A percentile compares a stretch with the other conserved stretches of the same genome.
phyloP scores from a whole-genome alignment of 306 rosid genomes.

The Senna tora region DNA sequence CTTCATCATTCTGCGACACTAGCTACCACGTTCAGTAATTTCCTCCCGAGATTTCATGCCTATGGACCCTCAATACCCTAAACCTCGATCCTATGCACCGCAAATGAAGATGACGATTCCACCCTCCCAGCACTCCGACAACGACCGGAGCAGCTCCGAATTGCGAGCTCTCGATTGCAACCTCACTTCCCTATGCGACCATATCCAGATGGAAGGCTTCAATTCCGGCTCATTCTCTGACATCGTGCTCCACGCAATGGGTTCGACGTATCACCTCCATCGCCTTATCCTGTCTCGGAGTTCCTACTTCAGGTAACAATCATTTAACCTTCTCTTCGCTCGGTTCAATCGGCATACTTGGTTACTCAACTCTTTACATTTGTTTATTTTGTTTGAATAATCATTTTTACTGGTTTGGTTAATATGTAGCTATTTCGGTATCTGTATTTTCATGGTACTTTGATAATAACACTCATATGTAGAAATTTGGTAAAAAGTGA shows the following conservation, averaged over 20 bases:
- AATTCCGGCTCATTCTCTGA: constrained; percentile 87
- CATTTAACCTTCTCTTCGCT: neutral
- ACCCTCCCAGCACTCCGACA: constrained; percentile 71
- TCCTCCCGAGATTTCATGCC: neutral
- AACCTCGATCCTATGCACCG: constrained; percentile 53
- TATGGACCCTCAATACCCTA: constrained; percentile 53
- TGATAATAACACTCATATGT: neutral
- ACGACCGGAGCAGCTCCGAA: constrained; percentile 65
- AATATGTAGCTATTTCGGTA: neutral
- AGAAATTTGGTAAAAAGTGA: neutral
- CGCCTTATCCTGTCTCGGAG: constrained; percentile 97
- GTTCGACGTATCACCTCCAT: constrained; percentile 88
- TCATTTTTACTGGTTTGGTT: neutral
- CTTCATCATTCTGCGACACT: neutral
- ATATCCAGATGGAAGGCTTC: constrained; percentile 93
- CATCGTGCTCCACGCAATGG: constrained; percentile 80
- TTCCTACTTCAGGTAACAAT: constrained; percentile 83
- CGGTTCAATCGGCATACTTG: neutral
- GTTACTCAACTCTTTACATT: constrained; percentile 3
- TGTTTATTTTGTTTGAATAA: neutral
- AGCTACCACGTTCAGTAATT: neutral
- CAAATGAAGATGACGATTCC: constrained; percentile 63
- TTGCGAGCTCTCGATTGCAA: constrained; percentile 88
- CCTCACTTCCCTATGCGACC: constrained; percentile 92
- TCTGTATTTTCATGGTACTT: neutral